Percentiles rank a stretch among this genome's conserved stretches.
These are phyloP conservation scores for Cicer chorassanicum DNA, from an alignment of 306 rosid genomes.

Conservation along the genomic window DNA sequence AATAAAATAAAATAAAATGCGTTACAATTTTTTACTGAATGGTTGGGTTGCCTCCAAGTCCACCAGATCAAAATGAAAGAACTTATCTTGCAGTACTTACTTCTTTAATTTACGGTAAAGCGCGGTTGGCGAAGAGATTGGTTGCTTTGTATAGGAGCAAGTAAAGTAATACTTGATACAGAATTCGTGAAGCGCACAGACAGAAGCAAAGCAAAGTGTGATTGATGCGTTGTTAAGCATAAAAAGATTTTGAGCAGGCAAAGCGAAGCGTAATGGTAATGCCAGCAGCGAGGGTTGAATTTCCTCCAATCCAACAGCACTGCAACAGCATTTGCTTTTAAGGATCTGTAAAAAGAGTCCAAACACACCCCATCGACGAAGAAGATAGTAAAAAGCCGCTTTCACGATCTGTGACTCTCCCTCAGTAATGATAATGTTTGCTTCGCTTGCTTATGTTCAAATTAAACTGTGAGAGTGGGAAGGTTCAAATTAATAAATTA, in stretches of 20 bases:
- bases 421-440: slow-evolving; percentile 41
- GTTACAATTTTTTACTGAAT: background rate
- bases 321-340: slow-evolving; percentile 25
- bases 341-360: slow-evolving; percentile 36
- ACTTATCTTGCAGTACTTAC: slow-evolving; percentile 34
- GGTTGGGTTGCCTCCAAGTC: background rate
- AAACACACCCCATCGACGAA: slow-evolving; percentile 8
- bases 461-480: slow-evolving; percentile 46
- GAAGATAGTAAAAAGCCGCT: slow-evolving; percentile 51
- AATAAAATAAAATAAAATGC: too few relatives aligned
- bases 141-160: slow-evolving; percentile 21
- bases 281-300: slow-evolving; percentile 15
- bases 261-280: slow-evolving; percentile 9
- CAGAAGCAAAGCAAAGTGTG: slow-evolving; percentile 28
- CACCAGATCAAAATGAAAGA: slow-evolving; percentile 1
- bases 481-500: slow-evolving; percentile 29
- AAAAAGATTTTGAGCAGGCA: background rate
- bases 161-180: slow-evolving; percentile 24
- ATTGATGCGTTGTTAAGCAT: slow-evolving; percentile 31
- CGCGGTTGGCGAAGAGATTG: slow-evolving; percentile 36
- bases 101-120: slow-evolving; percentile 21
- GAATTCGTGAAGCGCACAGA: background rate
- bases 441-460: slow-evolving; percentile 51
- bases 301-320: slow-evolving; percentile 34
- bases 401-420: slow-evolving; percentile 57